Conservation (phyloP, 2,329 filamentous ascomycete species). For the Moelleriella libera region DNA sequence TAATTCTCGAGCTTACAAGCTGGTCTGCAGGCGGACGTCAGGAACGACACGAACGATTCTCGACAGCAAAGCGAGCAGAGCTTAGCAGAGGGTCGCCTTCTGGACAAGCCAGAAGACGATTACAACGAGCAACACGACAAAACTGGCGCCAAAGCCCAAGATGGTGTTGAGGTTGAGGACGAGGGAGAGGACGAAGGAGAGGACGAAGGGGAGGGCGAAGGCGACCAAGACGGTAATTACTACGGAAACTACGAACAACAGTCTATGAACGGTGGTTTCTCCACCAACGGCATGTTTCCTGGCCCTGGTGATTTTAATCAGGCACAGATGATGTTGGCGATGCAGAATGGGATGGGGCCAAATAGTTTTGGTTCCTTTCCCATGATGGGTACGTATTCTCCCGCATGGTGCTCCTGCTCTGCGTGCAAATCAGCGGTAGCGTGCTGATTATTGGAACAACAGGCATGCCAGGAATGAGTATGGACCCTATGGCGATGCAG, state of each 20-base stretch:
- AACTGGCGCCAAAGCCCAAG: slow-evolving; percentile 1
- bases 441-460: not conserved
- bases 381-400: slow-evolving; percentile 70
- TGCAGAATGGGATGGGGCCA: slow-evolving; percentile 53
- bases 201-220: slow-evolving; percentile 4
- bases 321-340: slow-evolving; percentile 70
- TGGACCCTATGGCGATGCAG: slow-evolving; percentile 68
- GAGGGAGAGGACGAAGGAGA: not conserved
- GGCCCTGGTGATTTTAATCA: slow-evolving; percentile 55
- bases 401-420: not conserved
- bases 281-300: slow-evolving; percentile 41
- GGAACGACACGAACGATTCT: not conserved
- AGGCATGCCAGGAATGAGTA: slow-evolving; percentile 74
- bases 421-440: slow-evolving; percentile 12
- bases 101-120: not conserved
- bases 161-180: not conserved
- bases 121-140: too few species aligned
- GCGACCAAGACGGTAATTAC: slow-evolving; percentile 8
- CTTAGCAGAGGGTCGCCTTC: not conserved
- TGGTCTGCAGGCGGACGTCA: not conserved
- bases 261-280: slow-evolving; percentile 31
- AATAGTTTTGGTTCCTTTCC: slow-evolving; percentile 45
- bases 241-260: slow-evolving; percentile 20
- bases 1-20: not conserved
- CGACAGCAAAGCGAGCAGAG: not conserved